Percentiles rank a stretch among this genome's conserved stretches.
These are phyloP conservation scores for Zasmidium angulare DNA, from an alignment of 2,329 filamentous ascomycete genomes.

Conservation along the genomic window DNA sequence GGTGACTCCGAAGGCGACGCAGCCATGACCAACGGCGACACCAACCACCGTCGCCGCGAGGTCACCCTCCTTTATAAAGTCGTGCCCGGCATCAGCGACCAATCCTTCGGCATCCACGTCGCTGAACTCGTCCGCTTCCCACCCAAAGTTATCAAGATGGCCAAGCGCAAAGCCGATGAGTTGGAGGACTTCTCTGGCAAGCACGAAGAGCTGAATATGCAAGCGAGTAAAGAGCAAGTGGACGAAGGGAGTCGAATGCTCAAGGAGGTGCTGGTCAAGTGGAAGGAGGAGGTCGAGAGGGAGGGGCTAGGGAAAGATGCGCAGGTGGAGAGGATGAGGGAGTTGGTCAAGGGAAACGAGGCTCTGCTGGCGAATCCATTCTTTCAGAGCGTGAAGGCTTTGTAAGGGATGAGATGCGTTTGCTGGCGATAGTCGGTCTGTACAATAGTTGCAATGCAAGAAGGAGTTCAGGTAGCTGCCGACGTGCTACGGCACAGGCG, in stretches of 20 bases:
- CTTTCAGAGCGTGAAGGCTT: slow-evolving; percentile 59
- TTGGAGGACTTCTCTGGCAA: slow-evolving; percentile 91
- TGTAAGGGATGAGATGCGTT: slow-evolving; percentile 33
- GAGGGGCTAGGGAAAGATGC: slow-evolving; percentile 68
- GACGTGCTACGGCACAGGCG: background rate
- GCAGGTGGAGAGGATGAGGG: slow-evolving; percentile 75
- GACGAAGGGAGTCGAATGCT: slow-evolving; percentile 83
- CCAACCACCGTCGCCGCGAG: slow-evolving; percentile 64
- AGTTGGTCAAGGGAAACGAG: slow-evolving; percentile 72
- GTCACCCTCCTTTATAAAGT: slow-evolving; percentile 97
- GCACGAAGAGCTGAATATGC: slow-evolving; percentile 52
- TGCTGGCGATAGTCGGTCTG: too few relatives aligned
- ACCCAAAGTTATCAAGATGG: slow-evolving; percentile 97
- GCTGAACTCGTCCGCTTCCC: slow-evolving; percentile 96
- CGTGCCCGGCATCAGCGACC: slow-evolving; percentile 90
- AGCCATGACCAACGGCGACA: slow-evolving; percentile 31
- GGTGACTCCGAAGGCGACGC: slow-evolving; percentile 52
- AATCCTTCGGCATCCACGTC: slow-evolving; percentile 97
- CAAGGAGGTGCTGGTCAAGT: slow-evolving; percentile 77
- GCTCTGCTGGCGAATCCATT: slow-evolving; percentile 64
- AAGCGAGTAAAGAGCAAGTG: slow-evolving; percentile 80
- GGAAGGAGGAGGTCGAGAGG: slow-evolving; percentile 67
- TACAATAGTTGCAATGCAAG: background rate
- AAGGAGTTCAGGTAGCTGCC: background rate
- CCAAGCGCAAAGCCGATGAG: slow-evolving; percentile 97